A percentile compares a stretch with the other conserved stretches of the same genome.
phyloP scores from a whole-genome alignment of 1,284 basidiomycete species.

The Irpex sp. region DNA sequence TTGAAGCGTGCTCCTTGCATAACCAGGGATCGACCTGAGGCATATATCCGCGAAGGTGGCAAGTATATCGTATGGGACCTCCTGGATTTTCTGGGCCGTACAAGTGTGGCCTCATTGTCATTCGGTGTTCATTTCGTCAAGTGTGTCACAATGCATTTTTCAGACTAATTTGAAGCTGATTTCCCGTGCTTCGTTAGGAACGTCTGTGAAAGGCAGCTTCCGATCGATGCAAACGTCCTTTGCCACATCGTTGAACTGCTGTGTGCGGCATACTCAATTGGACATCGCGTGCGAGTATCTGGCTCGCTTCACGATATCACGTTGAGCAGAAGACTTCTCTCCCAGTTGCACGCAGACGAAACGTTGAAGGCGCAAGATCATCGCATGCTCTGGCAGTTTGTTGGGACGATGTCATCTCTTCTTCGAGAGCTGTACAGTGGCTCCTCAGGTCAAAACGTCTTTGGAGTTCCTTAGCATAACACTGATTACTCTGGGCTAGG shows the following conservation, averaged over 20 bases:
- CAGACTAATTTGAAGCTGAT: not conserved
- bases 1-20: constrained; percentile 26
- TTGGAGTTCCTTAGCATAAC: not conserved
- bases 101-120: constrained; percentile 25
- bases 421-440: not conserved
- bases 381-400: not conserved
- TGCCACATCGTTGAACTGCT: constrained; percentile 57
- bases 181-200: constrained; percentile 40
- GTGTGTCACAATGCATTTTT: constrained; percentile 18
- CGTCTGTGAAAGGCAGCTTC: constrained; percentile 39
- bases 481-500: not conserved
- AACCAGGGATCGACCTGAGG: constrained; percentile 14
- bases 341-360: constrained; percentile 27
- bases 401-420: not conserved
- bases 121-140: constrained; percentile 36
- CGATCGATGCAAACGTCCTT: constrained; percentile 48
- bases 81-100: constrained; percentile 31
- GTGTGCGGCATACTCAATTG: constrained; percentile 43
- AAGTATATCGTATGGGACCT: constrained; percentile 49
- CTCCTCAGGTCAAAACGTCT: not conserved
- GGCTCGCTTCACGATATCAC: constrained; percentile 48
- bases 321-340: constrained; percentile 58
- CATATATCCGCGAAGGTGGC: constrained; percentile 18
- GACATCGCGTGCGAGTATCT: constrained; percentile 29
- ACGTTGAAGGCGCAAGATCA: not conserved